Percentiles rank a stretch among this genome's conserved stretches.
These are phyloP conservation scores for Phlebiopsis gigantea DNA, from an alignment of 768 basidiomycete species.

Conservation along the genomic window DNA sequence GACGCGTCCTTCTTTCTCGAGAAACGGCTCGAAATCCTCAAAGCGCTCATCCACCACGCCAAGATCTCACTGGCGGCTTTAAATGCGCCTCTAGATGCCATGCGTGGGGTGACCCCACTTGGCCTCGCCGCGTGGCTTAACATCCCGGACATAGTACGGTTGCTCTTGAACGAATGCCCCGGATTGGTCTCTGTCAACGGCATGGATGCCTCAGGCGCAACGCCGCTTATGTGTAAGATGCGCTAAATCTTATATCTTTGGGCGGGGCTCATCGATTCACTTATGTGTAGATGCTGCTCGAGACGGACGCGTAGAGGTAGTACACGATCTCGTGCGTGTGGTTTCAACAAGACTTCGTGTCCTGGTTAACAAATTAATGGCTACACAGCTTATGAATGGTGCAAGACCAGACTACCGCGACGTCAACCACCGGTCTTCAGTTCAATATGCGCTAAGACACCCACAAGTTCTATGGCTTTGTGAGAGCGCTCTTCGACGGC, in stretches of 20 bases:
- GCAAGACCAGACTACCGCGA: slow-evolving; percentile 73
- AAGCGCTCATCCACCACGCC: slow-evolving; percentile 47
- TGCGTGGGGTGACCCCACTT: slow-evolving; percentile 72
- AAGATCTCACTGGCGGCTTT: slow-evolving; percentile 63
- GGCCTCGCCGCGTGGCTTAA: slow-evolving; percentile 79
- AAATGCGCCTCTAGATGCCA: slow-evolving; percentile 65
- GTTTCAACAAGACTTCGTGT: not conserved
- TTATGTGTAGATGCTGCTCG: slow-evolving; percentile 63
- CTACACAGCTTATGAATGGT: slow-evolving; percentile 53
- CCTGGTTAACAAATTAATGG: not conserved
- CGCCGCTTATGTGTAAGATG: slow-evolving; percentile 76
- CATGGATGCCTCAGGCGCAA: slow-evolving; percentile 70
- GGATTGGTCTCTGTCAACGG: slow-evolving; percentile 68
- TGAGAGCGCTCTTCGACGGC: slow-evolving; percentile 57
- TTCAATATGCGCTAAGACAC: slow-evolving; percentile 64
- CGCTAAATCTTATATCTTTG: not conserved
- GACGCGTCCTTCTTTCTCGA: slow-evolving; percentile 63
- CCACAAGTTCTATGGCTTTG: slow-evolving; percentile 64
- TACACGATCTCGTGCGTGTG: slow-evolving; percentile 56
- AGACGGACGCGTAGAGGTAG: slow-evolving; percentile 66
- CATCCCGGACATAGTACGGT: slow-evolving; percentile 49
- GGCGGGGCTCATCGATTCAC: slow-evolving; percentile 4
- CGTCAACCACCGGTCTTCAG: slow-evolving; percentile 62
- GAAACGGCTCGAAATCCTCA: slow-evolving; percentile 53
- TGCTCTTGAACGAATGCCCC: slow-evolving; percentile 58